Evolutionary conservation across 2,329 filamentous ascomycete species (phyloP).

Genomic region (Cladosporium sp.): DNA sequence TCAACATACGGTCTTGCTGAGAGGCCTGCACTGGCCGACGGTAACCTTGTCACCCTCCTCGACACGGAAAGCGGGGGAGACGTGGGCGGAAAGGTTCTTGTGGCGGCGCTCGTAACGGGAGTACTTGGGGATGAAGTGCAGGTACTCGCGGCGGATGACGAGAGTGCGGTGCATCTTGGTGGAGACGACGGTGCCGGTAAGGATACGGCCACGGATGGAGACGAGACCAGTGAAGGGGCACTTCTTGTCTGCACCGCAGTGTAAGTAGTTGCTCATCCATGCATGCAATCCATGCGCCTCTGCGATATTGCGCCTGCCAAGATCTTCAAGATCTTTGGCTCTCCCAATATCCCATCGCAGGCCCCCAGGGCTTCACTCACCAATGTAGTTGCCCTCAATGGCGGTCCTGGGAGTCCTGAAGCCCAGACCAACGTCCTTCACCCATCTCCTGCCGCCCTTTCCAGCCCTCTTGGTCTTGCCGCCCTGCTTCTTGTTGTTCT

Average conservation of each 20-base stretch:
- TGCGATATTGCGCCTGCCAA: slow-evolving; percentile 18
- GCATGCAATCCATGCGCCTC: background rate
- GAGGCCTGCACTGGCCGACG: slow-evolving; percentile 97
- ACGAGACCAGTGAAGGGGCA: slow-evolving; percentile 99
- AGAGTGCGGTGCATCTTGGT: slow-evolving; percentile 99
- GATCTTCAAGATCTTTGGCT: slow-evolving; percentile 9
- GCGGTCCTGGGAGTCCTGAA: slow-evolving; percentile 98
- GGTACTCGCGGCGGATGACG: slow-evolving; percentile 99
- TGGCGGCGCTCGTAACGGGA: slow-evolving; percentile 99
- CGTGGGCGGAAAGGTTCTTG: slow-evolving; percentile 99
- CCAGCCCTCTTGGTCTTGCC: slow-evolving; percentile 78
- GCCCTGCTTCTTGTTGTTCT: slow-evolving; percentile 90
- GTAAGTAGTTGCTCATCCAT: slow-evolving; percentile 21
- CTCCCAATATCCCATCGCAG: slow-evolving; percentile 9
- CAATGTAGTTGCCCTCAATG: slow-evolving; percentile 99
- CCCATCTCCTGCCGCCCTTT: slow-evolving; percentile 94
- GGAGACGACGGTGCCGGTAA: slow-evolving; percentile 97
- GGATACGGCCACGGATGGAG: slow-evolving; percentile 99
- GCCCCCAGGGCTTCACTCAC: slow-evolving; percentile 58
- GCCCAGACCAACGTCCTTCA: slow-evolving; percentile 99
- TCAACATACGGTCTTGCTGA: slow-evolving; percentile 95
- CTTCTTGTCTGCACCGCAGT: slow-evolving; percentile 82
- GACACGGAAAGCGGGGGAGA: slow-evolving; percentile 99
- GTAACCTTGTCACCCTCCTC: slow-evolving; percentile 99
- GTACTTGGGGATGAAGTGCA: slow-evolving; percentile 99